A percentile compares a stretch with the other conserved stretches of the same genome.
These are phyloP conservation scores for Hypoxylon rickii DNA, from an alignment of 495 filamentous ascomycete species.

Conservation along the genomic window DNA sequence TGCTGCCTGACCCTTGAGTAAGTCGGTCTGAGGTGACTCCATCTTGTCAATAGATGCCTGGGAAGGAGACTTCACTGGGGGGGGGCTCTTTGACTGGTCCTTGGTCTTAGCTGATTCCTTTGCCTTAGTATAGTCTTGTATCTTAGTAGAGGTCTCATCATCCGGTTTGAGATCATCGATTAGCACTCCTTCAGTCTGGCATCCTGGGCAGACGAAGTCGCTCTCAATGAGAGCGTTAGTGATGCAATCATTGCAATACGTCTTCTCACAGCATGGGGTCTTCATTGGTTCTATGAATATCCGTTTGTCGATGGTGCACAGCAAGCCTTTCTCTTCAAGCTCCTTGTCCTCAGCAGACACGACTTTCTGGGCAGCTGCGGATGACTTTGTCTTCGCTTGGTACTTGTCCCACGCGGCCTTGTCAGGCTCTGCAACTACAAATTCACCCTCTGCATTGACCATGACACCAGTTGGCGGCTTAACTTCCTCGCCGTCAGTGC, in stretches of 20 bases:
- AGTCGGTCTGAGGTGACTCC: constrained; percentile 23
- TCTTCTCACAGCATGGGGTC: constrained; percentile 96
- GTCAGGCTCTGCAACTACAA: constrained; percentile 92
- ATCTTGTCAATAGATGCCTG: constrained; percentile 30
- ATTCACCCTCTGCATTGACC: constrained; percentile 97
- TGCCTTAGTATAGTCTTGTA: constrained; percentile 75
- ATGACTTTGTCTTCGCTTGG: constrained; percentile 88
- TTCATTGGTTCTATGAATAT: constrained; percentile 97
- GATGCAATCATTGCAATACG: constrained; percentile 99
- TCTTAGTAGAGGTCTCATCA: constrained; percentile 74
- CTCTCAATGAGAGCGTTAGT: constrained; percentile 95
- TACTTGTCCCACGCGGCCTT: constrained; percentile 95
- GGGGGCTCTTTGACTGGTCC: constrained; percentile 45
- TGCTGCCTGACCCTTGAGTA: constrained; percentile 18
- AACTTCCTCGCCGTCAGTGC: constrained; percentile 70
- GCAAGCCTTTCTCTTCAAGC: constrained; percentile 81
- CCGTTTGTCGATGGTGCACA: constrained; percentile 94
- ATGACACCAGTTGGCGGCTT: constrained; percentile 85
- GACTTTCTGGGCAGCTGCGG: constrained; percentile 75
- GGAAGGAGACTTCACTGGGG: constrained; percentile 38
- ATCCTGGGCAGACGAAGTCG: constrained; percentile 94
- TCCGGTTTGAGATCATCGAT: constrained; percentile 89
- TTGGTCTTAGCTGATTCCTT: constrained; percentile 66
- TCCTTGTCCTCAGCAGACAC: constrained; percentile 71
- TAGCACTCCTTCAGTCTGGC: constrained; percentile 84